phyloP scores from a whole-genome alignment of 2,329 filamentous ascomycete genomes.

The Botrytis tulipae region DNA sequence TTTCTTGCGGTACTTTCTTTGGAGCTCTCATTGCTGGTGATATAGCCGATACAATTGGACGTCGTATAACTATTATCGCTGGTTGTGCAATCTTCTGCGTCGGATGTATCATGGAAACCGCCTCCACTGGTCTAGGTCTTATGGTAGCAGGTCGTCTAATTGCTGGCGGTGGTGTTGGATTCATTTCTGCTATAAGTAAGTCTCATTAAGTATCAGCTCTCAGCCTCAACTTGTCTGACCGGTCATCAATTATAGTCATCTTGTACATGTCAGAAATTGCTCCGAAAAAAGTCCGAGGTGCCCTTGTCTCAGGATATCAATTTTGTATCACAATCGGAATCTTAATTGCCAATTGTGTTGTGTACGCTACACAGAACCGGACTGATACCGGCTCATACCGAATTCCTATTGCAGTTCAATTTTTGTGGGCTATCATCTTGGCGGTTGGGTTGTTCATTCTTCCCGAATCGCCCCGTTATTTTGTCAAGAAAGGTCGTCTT shows the following conservation, averaged over 20 bases:
- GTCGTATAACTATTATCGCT: conserved; percentile 66
- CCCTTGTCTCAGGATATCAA: conserved; percentile 76
- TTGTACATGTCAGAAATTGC: conserved; percentile 67
- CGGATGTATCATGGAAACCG: conserved; percentile 61
- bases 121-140: conserved; percentile 47
- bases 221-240: conserved; percentile 57
- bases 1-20: conserved; percentile 77
- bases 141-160: conserved; percentile 65
- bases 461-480: conserved; percentile 84
- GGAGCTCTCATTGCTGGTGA: conserved; percentile 77
- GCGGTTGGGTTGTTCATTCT: conserved; percentile 69
- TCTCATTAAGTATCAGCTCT: conserved; percentile 44
- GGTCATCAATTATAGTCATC: conserved; percentile 57
- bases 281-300: conserved; percentile 72
- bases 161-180: conserved; percentile 75
- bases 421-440: conserved; percentile 76
- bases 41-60: conserved; percentile 70
- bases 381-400: conserved; percentile 68
- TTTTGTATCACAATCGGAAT: conserved; percentile 81
- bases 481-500: conserved; percentile 72
- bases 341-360: conserved; percentile 70
- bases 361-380: conserved; percentile 66
- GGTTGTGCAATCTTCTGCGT: conserved; percentile 68
- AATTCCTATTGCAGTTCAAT: conserved; percentile 78
- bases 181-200: conserved; percentile 66